Conservation (phyloP, 257 asterid species). For the Solanum microdontum region DNA sequence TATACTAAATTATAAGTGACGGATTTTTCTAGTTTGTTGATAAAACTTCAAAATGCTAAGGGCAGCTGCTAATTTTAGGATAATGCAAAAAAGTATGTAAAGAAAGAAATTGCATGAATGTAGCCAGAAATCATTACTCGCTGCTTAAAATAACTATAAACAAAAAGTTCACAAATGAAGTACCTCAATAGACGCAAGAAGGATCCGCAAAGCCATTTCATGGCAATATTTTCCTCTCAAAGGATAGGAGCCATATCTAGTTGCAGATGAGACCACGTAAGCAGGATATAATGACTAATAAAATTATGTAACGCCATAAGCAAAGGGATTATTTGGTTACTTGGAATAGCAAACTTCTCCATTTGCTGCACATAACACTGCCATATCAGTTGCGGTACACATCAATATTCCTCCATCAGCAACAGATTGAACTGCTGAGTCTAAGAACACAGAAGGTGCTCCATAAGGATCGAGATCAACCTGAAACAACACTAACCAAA, state of each 20-base stretch:
- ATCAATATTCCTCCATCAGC: constrained; percentile 83
- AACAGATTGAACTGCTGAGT: constrained; percentile 91
- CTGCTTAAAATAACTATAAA: neutral
- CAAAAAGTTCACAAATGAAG: neutral
- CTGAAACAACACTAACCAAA: constrained; percentile 27
- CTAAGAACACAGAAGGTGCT: constrained; percentile 88
- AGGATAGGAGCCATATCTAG: constrained; percentile 92
- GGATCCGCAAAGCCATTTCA: constrained; percentile 96
- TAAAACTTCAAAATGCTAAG: neutral
- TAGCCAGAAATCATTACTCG: neutral
- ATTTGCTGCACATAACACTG: constrained; percentile 90
- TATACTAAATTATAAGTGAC: neutral
- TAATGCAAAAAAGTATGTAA: neutral
- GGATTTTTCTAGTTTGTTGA: neutral
- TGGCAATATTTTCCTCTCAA: constrained; percentile 92
- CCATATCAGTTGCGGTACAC: constrained; percentile 99
- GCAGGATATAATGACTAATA: constrained; percentile 4
- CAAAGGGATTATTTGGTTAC: constrained; percentile 34
- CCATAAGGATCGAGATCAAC: constrained; percentile 99
- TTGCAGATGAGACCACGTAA: constrained; percentile 14
- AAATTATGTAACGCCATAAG: neutral
- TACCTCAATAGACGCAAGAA: constrained; percentile 96
- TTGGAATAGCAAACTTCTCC: constrained; percentile 99
- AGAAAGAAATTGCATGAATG: neutral
- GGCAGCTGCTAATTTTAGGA: neutral